These are phyloP conservation scores for Gastrodia elata DNA, from an alignment of 106 monocot genomes.

Conservation along the genomic window DNA sequence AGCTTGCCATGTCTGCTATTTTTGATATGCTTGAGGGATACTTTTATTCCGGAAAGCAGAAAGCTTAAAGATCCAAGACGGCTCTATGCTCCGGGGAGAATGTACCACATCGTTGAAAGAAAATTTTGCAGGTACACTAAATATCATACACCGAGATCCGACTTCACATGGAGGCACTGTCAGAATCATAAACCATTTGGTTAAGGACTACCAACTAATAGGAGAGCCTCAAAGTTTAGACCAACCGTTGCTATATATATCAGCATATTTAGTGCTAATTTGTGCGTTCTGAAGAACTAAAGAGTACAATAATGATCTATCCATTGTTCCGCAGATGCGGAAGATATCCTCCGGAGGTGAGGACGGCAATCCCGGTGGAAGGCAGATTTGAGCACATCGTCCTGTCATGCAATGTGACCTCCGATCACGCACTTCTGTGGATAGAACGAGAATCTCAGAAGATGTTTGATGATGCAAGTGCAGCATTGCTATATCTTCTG, in stretches of 20 bases:
- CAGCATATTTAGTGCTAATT: no score
- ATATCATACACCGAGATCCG: no score
- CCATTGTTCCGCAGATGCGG: constrained; percentile 27
- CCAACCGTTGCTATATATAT: no score
- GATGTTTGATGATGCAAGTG: constrained; percentile 44
- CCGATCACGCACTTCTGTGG: constrained; percentile 59
- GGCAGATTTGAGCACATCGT: constrained; percentile 55
- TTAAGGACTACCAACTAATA: no score
- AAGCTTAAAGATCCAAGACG: constrained; percentile 88
- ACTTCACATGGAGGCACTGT: no score
- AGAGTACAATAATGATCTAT: no score
- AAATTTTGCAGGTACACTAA: constrained; percentile 96
- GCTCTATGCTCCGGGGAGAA: constrained; percentile 89
- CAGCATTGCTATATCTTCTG: neutral
- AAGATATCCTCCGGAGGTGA: constrained; percentile 40
- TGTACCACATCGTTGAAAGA: constrained; percentile 92
- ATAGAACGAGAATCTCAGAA: constrained; percentile 52
- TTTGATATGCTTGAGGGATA: constrained; percentile 85
- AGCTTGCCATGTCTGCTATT: constrained; percentile 92
- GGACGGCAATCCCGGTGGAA: constrained; percentile 54
- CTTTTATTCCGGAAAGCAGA: constrained; percentile 78
- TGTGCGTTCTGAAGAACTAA: no score
- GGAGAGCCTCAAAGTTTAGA: no score
- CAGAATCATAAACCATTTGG: no score
- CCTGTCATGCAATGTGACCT: constrained; percentile 54